Percentiles rank a stretch among this genome's conserved stretches.
Evolutionary conservation across 805 yeast genomes (phyloP).

Genomic region (Wickerhamiella hasegawae): DNA sequence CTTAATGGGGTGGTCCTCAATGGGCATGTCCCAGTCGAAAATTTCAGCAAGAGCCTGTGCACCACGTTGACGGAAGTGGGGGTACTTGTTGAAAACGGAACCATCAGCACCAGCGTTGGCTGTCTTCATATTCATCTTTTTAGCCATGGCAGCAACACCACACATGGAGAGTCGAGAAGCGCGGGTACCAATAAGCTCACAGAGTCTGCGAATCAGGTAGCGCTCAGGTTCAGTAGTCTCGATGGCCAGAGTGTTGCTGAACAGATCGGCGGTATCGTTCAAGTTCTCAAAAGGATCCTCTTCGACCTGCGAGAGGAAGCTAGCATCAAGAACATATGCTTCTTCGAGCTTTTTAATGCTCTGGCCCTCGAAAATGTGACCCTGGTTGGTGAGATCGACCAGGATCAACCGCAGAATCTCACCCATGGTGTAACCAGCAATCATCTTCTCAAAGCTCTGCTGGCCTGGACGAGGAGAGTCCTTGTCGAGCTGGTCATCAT

Average conservation of each 20-base stretch:
- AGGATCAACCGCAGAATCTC: constrained; percentile 72
- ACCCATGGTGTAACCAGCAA: constrained; percentile 91
- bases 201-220: constrained; percentile 61
- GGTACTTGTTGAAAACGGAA: constrained; percentile 86
- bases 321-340: constrained; percentile 72
- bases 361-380: constrained; percentile 54
- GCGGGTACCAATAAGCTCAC: constrained; percentile 81
- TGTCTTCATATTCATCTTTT: constrained; percentile 55
- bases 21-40: constrained; percentile 52
- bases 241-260: constrained; percentile 42
- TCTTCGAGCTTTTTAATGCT: constrained; percentile 44
- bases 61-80: constrained; percentile 79
- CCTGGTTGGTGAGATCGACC: constrained; percentile 50
- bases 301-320: constrained; percentile 75
- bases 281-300: constrained; percentile 79
- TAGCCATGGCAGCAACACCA: constrained; percentile 88
- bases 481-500: constrained; percentile 62
- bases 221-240: constrained; percentile 63
- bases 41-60: constrained; percentile 79
- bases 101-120: constrained; percentile 95
- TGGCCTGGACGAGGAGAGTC: constrained; percentile 93
- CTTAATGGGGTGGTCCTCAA: constrained; percentile 58
- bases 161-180: constrained; percentile 85
- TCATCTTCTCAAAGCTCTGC: constrained; percentile 93
- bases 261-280: constrained; percentile 53